phyloP scores from a whole-genome alignment of 2,329 filamentous ascomycete genomes.

The Sclerotinia trifoliorum region DNA sequence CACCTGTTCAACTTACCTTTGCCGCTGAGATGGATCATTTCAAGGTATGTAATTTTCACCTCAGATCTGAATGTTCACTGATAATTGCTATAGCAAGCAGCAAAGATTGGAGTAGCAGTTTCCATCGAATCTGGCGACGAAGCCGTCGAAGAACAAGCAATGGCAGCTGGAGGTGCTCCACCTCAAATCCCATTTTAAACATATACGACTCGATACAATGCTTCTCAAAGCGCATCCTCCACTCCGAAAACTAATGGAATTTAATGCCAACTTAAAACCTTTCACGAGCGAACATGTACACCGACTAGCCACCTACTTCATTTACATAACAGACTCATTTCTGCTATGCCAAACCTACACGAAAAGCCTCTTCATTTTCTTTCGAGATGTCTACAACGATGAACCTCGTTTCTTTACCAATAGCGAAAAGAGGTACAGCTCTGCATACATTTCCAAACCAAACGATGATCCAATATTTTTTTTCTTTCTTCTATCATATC shows the following conservation, averaged over 20 bases:
- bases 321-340: slow-evolving; percentile 12
- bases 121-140: slow-evolving; percentile 84
- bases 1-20: slow-evolving; percentile 90
- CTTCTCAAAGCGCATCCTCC: slow-evolving; percentile 19
- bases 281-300: slow-evolving; percentile 25
- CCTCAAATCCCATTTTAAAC: slow-evolving; percentile 61
- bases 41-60: slow-evolving; percentile 63
- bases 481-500: slow-evolving; percentile 15
- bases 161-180: slow-evolving; percentile 53
- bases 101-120: slow-evolving; percentile 91
- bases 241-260: slow-evolving; percentile 34
- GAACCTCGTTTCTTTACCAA: slow-evolving; percentile 22
- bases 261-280: slow-evolving; percentile 31
- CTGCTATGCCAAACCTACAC: slow-evolving; percentile 27
- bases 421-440: slow-evolving; percentile 14
- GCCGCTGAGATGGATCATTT: slow-evolving; percentile 95
- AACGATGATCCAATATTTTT: slow-evolving; percentile 9
- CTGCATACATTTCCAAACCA: slow-evolving; percentile 1
- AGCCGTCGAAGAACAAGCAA: slow-evolving; percentile 83
- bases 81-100: slow-evolving; percentile 67
- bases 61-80: slow-evolving; percentile 30
- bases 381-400: slow-evolving; percentile 33
- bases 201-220: slow-evolving; percentile 29
- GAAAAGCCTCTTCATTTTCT: slow-evolving; percentile 31
- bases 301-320: slow-evolving; percentile 16